Evolutionary conservation across 192 early-diverging fungal genomes (phyloP), one percentile per base, ranked within the genome.

Genomic region (Chytriomyces sp.): DNA sequence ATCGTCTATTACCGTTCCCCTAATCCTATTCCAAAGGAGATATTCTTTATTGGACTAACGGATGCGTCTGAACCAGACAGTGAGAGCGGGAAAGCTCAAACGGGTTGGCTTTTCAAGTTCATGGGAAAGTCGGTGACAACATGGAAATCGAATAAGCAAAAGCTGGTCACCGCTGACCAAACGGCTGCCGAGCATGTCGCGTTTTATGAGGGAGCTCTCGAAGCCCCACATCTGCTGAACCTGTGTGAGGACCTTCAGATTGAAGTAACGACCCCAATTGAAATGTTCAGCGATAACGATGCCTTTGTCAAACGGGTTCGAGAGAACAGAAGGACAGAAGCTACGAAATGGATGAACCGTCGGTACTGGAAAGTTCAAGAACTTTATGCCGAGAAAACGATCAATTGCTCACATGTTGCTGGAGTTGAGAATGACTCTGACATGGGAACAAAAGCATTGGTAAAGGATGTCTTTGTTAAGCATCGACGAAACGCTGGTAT

Each of bases 401-500:
- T 64, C 26, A 26, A 64, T 64, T 64, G 63, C 4, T 23, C 13
- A 1, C 63, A 64, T 3, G 4, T 64, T 64, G 63, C 63, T 64
- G 63, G 63, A 20, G 28, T 1, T 1, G 26, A 64, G 2, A 64
- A 64, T 4, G 11, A 26, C 26, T 64, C 63, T 16, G 63, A 64
- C 26, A 26, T 64, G 63, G n/a, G n/a, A 23, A 64, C 63, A 26
- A 64, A 64, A 26, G 20, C 63, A 20, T 35, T 64, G n/a, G 63
- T 64, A 3, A 11, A 13, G 2, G 18, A 1, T 1, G 2, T 3
- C 1, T 64, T 64, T 4, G 63, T 64, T 4, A 64, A 64, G 28
- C 63, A 64, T 64, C 28, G 63, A n/a, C 63, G 28, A 26, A 64
- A 26, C 26, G 13, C 63, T 35, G 63, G 63, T 64, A 64, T 64